A percentile compares a stretch with the other conserved stretches of the same genome.
These are phyloP conservation scores for Penicillium fimorum DNA, from an alignment of 495 filamentous ascomycete species.

Conservation along the genomic window DNA sequence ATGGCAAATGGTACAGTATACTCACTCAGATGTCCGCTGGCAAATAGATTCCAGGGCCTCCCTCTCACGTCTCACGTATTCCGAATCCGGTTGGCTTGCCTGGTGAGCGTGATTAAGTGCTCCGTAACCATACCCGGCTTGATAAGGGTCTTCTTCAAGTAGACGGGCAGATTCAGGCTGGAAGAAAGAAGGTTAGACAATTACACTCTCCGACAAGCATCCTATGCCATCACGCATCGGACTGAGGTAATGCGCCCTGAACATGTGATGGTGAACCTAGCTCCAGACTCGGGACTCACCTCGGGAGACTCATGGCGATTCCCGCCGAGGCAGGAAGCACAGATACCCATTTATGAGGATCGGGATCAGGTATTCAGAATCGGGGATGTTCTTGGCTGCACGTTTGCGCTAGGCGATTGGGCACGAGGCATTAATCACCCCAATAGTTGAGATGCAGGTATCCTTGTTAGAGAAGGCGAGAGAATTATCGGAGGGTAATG, in stretches of 20 bases:
- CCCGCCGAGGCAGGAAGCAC: constrained; percentile 51
- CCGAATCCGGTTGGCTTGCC: constrained; percentile 47
- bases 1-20: background rate
- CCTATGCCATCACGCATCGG: constrained; percentile 18
- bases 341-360: constrained; percentile 46
- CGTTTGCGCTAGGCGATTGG: constrained; percentile 21
- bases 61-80: constrained; percentile 48
- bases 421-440: constrained; percentile 32
- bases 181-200: constrained; percentile 23
- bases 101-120: constrained; percentile 41
- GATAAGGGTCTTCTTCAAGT: constrained; percentile 53
- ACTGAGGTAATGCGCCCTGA: constrained; percentile 19
- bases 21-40: constrained; percentile 54
- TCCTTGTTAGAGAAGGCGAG: constrained; percentile 1
- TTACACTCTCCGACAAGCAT: background rate
- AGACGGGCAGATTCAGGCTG: constrained; percentile 52
- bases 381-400: constrained; percentile 8
- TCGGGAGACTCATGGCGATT: constrained; percentile 44
- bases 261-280: constrained; percentile 8
- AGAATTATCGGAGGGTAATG: constrained; percentile 13
- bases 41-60: constrained; percentile 55
- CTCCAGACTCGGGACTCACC: constrained; percentile 33
- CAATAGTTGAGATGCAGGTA: constrained; percentile 22
- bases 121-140: constrained; percentile 48
- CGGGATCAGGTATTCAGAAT: constrained; percentile 1